phyloP scores from a whole-genome alignment of 1,284 basidiomycete genomes.

The Ceratobasidium sp. region DNA sequence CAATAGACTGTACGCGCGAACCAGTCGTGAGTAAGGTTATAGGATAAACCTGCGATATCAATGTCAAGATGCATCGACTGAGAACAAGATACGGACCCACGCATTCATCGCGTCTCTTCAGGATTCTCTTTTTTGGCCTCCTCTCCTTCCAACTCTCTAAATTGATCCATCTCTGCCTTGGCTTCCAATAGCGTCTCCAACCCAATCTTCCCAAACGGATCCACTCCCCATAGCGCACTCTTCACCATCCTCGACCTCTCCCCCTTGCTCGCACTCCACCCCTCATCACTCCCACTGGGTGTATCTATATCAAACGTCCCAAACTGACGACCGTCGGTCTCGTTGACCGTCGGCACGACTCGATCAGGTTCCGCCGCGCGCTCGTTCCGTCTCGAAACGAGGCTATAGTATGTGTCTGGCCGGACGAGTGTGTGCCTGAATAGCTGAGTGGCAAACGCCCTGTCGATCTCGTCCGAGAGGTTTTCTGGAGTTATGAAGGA shows the following conservation, averaged over 20 bases:
- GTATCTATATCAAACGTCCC: neutral
- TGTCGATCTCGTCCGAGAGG: slow-evolving; percentile 34
- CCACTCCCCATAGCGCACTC: slow-evolving; percentile 37
- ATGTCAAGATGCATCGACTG: neutral
- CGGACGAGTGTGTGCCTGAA: neutral
- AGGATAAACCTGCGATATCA: slow-evolving; percentile 1
- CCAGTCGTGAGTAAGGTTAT: neutral
- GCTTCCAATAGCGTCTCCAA: slow-evolving; percentile 39
- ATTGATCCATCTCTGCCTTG: slow-evolving; percentile 30
- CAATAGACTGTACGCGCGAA: slow-evolving; percentile 40
- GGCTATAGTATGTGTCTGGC: slow-evolving; percentile 11
- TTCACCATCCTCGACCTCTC: slow-evolving; percentile 36
- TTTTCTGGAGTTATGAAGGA: slow-evolving; percentile 35
- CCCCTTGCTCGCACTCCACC: slow-evolving; percentile 26
- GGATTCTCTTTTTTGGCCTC: slow-evolving; percentile 1
- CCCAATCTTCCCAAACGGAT: slow-evolving; percentile 40
- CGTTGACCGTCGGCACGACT: slow-evolving; percentile 22
- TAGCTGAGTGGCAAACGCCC: slow-evolving; percentile 8
- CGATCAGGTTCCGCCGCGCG: slow-evolving; percentile 25
- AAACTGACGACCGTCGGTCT: slow-evolving; percentile 3
- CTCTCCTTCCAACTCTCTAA: neutral
- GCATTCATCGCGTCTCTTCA: neutral
- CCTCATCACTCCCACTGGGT: neutral
- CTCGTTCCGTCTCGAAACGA: neutral
- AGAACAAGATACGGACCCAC: neutral